These are phyloP conservation scores for Plasmodium yoelii DNA, from an alignment of 169 alveolate species.

Conservation along the genomic window DNA sequence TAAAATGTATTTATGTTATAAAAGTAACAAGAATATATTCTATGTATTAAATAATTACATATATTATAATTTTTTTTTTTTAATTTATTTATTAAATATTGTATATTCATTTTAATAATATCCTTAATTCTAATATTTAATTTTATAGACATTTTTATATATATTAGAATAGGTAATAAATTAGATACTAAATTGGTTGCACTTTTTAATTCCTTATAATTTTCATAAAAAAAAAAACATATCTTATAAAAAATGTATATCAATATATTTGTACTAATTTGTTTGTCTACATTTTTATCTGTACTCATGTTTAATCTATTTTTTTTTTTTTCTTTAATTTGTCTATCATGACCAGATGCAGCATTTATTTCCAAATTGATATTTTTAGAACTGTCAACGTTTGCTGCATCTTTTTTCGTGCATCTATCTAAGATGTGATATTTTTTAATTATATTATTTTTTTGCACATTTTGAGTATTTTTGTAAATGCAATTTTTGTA, in stretches of 20 bases:
- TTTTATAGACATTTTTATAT: conserved; percentile 11
- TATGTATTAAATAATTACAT: conserved; percentile 50
- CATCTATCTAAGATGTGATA: neutral
- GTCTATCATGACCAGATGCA: too few species aligned
- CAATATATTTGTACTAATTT: conserved; percentile 21
- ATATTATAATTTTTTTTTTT: conserved; percentile 27
- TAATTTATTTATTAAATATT: conserved; percentile 8
- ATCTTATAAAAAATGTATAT: conserved; percentile 48
- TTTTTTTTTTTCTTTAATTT: neutral
- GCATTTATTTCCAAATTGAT: too few species aligned
- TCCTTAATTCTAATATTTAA: conserved; percentile 15
- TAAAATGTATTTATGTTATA: conserved; percentile 32
- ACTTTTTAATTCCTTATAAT: conserved; percentile 21
- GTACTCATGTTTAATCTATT: neutral
- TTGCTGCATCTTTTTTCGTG: neutral
- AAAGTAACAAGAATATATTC: conserved; percentile 36
- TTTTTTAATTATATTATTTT: conserved; percentile 3
- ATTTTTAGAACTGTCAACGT: too few species aligned
- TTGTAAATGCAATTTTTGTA: neutral
- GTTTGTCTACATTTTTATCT: neutral
- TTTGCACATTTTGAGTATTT: too few species aligned
- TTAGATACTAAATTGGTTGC: conserved; percentile 28
- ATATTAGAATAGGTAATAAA: conserved; percentile 28
- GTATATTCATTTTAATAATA: conserved; percentile 32
- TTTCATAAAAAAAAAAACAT: conserved; percentile 32